Evolutionary conservation across 495 filamentous ascomycete genomes (phyloP), one percentile per base, ranked within the genome.

Genomic region (Aspergillus nanangensis): DNA sequence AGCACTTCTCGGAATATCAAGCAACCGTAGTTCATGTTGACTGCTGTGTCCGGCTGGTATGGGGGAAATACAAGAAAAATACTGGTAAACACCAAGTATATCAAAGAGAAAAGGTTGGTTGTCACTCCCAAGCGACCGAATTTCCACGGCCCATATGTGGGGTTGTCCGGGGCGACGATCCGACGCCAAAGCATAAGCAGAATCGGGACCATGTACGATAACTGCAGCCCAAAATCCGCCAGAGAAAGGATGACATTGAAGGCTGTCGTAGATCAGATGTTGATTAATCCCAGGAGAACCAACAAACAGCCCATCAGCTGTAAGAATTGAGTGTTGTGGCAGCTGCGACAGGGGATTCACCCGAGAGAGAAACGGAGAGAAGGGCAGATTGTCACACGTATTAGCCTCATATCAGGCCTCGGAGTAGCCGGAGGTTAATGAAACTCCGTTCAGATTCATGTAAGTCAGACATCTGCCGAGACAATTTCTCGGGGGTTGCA

Each of bases 171-270:
- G 15, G 24, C 18, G 20, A 61, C 56, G 7, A 56, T 38, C 11
- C 51, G 50, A 11, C 69, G 62, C 11, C 56, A 60, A 18, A 60
- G 55, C 10, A 60, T 42, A 29, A 65, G 57, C 22, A 48, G 45
- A 31, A 70, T 65, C 17, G 59, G 63, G 19, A 73, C 47, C n/a
- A 69, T 48, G 24, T 75, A 75, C 13, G 73, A 65, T 5, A 55
- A 38, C 7, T 71, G 56, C 13, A 76, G 51, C 1, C 69, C 68
- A 9, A 57, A 58, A 5, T 71, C 60, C 7, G 64, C 57, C 0
- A 76, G 51, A 8, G 73, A 81, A 20, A 70, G 57, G 18, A 82
- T 69, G 19, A 71, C 71, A 56, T 81, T 79, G 54, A 83, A 75
- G 3, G 78, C 80, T 4, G 72, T 67, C 5, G 63, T 51, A 0